Base-by-base conservation (phyloP, 441 rosid genomes). In the Euphorbia corollata region DNA sequence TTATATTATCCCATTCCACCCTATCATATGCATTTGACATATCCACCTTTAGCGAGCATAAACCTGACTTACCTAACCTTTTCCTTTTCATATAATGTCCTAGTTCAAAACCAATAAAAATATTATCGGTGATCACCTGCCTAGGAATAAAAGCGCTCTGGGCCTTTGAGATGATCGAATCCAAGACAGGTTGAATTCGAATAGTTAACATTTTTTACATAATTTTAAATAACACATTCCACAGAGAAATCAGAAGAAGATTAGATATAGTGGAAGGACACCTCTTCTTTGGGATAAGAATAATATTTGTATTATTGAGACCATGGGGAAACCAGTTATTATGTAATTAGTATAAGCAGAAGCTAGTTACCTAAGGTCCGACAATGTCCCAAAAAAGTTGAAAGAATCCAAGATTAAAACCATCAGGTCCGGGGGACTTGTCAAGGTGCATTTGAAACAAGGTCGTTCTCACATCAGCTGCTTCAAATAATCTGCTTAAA, bases 21-120 rank as follows among this genome's bases (percentile, higher is more conserved):
- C 24, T 1, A 53, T 53, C 24, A 0, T 53, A 53, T 0, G 11
- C 57, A 2, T 53, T 19, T 0, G 11, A 5, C 22, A 53, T 53
- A 9, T 53, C 24, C 1, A 53, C 22, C 4, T 53, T 53, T 0
- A 53, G 7, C 0, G 57, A 20, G 0, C 10, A 22, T 2, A 8
- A 6, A 1, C 24, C 57, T 0, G 0, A 0, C 0, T 19, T 6
- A 5, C 27, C 22, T 2, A 1, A n/a, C 6, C 10, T 2, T 8
- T 53, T 19, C 0, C 24, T 9, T 2, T 19, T 53, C 24, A 53
- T 18, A 8, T 19, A 20, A 53, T 53, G 57, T 1, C 22, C 10
- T 6, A 53, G 1, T 19, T 53, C 57, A 53, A 53, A 53, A 7
- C 23, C 57, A 5, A 53, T 19, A 11, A 53, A 6, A 18, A 53